These are phyloP conservation scores for Cubamyces sp. DNA, from an alignment of 768 basidiomycete genomes.

Conservation along the genomic window DNA sequence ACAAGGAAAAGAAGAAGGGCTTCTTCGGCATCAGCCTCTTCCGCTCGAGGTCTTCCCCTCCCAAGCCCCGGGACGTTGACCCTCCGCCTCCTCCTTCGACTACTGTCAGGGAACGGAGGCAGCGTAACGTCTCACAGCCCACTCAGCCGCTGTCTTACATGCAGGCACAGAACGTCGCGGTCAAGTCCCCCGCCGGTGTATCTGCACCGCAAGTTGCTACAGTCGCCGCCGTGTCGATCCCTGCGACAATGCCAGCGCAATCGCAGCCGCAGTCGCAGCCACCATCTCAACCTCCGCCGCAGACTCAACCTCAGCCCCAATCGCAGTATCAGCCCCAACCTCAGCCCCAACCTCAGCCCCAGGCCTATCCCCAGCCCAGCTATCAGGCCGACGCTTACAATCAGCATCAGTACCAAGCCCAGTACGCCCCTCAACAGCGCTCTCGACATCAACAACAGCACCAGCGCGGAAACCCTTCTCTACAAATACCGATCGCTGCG, in stretches of 20 bases:
- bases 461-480: slow-evolving; percentile 27
- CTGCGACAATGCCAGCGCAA: slow-evolving; percentile 17
- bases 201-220: slow-evolving; percentile 16
- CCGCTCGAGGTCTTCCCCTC: slow-evolving; percentile 36
- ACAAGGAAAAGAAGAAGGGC: slow-evolving; percentile 36
- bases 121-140: slow-evolving; percentile 22
- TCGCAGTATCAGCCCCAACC: not conserved
- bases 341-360: slow-evolving; percentile 11
- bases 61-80: slow-evolving; percentile 28
- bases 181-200: slow-evolving; percentile 4
- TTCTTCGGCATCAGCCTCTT: slow-evolving; percentile 42
- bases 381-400: not conserved
- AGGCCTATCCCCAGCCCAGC: not conserved
- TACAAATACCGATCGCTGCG: slow-evolving; percentile 35
- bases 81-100: slow-evolving; percentile 6
- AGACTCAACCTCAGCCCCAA: not conserved
- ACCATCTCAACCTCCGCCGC: not conserved
- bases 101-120: slow-evolving; percentile 16
- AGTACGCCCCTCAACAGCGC: not conserved
- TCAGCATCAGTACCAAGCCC: not conserved
- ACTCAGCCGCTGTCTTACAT: slow-evolving; percentile 7
- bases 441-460: slow-evolving; percentile 18
- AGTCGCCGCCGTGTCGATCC: slow-evolving; percentile 10
- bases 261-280: not conserved
- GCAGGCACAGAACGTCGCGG: not conserved